These are phyloP conservation scores for Rhizopogon vesiculosus DNA, from an alignment of 768 basidiomycete species.

Conservation along the genomic window DNA sequence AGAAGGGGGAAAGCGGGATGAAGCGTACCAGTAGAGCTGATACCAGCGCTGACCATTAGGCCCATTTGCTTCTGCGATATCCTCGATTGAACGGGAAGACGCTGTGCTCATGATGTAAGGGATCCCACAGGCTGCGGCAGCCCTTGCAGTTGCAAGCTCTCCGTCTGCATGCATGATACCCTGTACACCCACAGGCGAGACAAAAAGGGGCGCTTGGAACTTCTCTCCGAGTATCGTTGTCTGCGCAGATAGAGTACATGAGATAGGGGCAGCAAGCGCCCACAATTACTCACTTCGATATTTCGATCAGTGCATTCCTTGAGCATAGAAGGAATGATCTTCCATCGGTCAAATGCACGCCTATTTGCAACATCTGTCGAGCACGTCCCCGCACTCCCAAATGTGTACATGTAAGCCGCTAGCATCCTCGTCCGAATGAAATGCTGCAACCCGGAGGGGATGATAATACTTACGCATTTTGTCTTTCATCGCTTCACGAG, in stretches of 20 bases:
- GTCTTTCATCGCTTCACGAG: constrained; percentile 57
- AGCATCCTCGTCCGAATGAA: constrained; percentile 5
- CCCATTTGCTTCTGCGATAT: constrained; percentile 70
- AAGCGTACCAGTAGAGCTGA: constrained; percentile 70
- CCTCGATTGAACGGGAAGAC: constrained; percentile 66
- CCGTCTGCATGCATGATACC: constrained; percentile 66
- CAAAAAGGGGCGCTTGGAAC: constrained; percentile 54
- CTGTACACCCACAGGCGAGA: constrained; percentile 79
- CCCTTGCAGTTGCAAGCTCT: constrained; percentile 66
- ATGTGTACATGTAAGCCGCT: constrained; percentile 73
- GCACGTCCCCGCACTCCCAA: constrained; percentile 70
- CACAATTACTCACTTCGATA: constrained; percentile 45
- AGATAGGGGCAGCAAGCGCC: background rate
- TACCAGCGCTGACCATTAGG: constrained; percentile 64
- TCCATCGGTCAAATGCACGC: constrained; percentile 58
- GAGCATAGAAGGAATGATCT: constrained; percentile 81
- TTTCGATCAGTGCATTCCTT: constrained; percentile 51
- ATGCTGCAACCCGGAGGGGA: background rate
- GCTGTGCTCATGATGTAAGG: constrained; percentile 78
- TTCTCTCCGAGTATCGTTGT: constrained; percentile 69
- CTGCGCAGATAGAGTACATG: constrained; percentile 27
- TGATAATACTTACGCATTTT: constrained; percentile 38
- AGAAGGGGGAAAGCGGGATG: background rate
- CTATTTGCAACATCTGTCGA: constrained; percentile 66
- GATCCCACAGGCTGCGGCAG: constrained; percentile 56